These are phyloP conservation scores for Tausonia pullulans DNA, from an alignment of 1,284 basidiomycete species.

Conservation along the genomic window DNA sequence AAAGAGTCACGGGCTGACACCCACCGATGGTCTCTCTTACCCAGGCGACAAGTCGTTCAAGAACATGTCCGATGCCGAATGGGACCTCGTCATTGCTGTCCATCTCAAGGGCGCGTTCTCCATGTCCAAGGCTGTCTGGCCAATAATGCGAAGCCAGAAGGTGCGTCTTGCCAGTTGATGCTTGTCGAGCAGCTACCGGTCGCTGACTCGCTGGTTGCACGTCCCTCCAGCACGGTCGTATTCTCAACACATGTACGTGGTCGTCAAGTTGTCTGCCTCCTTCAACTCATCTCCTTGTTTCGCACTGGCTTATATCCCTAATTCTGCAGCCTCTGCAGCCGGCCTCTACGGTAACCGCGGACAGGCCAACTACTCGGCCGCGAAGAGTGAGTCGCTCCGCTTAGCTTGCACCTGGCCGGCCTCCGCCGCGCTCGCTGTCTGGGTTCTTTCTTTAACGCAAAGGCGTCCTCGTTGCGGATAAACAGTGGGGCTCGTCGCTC, in stretches of 20 bases:
- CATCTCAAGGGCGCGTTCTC: conserved; percentile 91
- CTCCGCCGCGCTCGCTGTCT: conserved; percentile 7
- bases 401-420: not conserved
- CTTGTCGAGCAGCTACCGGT: too few species aligned
- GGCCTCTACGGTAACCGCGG: conserved; percentile 73
- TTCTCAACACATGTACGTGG: not conserved
- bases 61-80: conserved; percentile 84
- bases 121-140: conserved; percentile 96
- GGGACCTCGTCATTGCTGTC: conserved; percentile 75
- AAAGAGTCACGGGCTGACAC: conserved; percentile 3
- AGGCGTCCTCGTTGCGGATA: too few species aligned
- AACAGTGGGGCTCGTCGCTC: conserved; percentile 69
- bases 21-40: not conserved
- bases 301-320: not conserved
- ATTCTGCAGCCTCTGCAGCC: conserved; percentile 45
- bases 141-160: conserved; percentile 86
- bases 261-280: too few species aligned
- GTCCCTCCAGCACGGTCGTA: conserved; percentile 1
- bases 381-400: conserved; percentile 31
- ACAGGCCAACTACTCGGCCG: conserved; percentile 67
- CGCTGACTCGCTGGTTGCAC: not conserved
- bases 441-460: not conserved
- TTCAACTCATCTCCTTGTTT: too few species aligned
- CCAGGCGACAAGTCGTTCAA: conserved; percentile 54
- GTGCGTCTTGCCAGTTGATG: conserved; percentile 18